Conservation (phyloP, 441 rosid genomes). For the Bocquillonia castaneifolia region DNA sequence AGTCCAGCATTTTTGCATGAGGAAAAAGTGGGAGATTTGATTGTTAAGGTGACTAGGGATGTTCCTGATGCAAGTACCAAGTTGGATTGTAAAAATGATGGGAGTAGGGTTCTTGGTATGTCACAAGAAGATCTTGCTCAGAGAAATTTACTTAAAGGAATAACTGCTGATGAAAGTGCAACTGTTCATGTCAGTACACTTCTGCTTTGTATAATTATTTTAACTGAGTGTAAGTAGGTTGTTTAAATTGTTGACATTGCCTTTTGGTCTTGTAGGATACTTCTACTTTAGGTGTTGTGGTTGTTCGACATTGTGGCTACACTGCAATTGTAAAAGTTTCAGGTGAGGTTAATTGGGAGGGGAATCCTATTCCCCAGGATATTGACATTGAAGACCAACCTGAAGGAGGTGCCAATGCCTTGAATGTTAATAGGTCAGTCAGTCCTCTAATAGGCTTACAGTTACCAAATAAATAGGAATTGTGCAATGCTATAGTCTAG, state of each 20-base stretch:
- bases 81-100: constrained; percentile 34
- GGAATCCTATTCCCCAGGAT: constrained; percentile 36
- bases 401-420: constrained; percentile 63
- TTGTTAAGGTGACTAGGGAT: constrained; percentile 40
- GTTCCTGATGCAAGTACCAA: constrained; percentile 35
- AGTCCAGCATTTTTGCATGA: constrained; percentile 31
- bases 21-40: constrained; percentile 52
- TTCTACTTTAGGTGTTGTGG: constrained; percentile 48
- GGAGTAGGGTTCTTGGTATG: constrained; percentile 33
- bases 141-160: constrained; percentile 58
- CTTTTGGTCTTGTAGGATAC: constrained; percentile 42
- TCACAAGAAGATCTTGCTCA: constrained; percentile 36
- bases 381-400: constrained; percentile 55
- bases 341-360: constrained; percentile 40
- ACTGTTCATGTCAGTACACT: constrained; percentile 49
- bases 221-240: constrained; percentile 29
- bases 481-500: neutral
- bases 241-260: constrained; percentile 21
- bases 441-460: constrained; percentile 14
- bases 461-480: constrained; percentile 6
- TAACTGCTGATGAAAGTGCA: constrained; percentile 68
- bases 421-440: constrained; percentile 48
- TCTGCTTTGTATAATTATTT: constrained; percentile 20
- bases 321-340: constrained; percentile 48
- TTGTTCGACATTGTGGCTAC: constrained; percentile 58